phyloP scores from a whole-genome alignment of 148 eudicot species.

The Rhododendron henanense region DNA sequence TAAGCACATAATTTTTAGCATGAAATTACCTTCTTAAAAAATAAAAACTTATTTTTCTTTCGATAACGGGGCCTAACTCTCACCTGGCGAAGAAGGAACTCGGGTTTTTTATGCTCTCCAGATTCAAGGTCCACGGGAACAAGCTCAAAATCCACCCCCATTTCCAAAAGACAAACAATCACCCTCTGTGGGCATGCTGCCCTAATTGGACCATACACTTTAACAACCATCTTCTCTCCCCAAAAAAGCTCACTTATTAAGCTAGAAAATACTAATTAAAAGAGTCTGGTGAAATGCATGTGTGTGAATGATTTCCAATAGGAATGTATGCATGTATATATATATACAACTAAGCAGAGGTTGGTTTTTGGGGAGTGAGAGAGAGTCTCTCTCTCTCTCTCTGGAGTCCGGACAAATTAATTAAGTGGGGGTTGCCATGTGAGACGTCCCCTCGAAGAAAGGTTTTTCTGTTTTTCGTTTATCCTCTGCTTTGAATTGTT shows the following conservation, averaged over 20 bases:
- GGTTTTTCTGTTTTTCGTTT: neutral
- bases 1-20: no score
- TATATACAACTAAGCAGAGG: neutral
- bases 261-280: neutral
- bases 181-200: slow-evolving; percentile 83
- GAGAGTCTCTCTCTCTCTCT: no score
- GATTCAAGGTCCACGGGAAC: slow-evolving; percentile 50
- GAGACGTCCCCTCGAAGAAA: neutral
- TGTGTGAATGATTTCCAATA: neutral
- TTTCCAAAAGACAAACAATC: slow-evolving; percentile 56
- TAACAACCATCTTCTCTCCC: slow-evolving; percentile 39
- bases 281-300: no score
- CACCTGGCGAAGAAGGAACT: slow-evolving; percentile 52
- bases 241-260: neutral
- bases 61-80: neutral
- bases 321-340: neutral
- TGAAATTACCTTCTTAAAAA: no score
- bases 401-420: neutral
- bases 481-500: neutral
- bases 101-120: slow-evolving; percentile 55
- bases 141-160: slow-evolving; percentile 49
- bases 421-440: slow-evolving; percentile 13
- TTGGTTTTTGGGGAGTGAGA: neutral
- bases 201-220: slow-evolving; percentile 52
- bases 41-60: no score